These are phyloP conservation scores for Phytophthora palmivora DNA, from an alignment of 352 stramenopile genomes.

Conservation along the genomic window DNA sequence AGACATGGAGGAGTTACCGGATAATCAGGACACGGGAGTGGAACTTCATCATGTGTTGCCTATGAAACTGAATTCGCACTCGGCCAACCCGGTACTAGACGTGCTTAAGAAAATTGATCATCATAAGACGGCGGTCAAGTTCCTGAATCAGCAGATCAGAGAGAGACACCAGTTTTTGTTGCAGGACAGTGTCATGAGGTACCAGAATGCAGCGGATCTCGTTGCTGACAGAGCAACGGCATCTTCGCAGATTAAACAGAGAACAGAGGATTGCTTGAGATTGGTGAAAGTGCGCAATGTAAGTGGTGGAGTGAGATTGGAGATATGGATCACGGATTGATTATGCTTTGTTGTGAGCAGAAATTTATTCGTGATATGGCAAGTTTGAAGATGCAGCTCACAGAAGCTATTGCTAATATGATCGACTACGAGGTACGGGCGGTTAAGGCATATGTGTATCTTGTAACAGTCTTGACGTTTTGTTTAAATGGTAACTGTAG, in stretches of 20 bases:
- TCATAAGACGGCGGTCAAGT: constrained; percentile 70
- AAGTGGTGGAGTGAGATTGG: constrained; percentile 27
- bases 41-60: constrained; percentile 59
- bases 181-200: constrained; percentile 53
- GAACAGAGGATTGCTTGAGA: constrained; percentile 69
- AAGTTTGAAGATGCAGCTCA: constrained; percentile 61
- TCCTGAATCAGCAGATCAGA: constrained; percentile 64
- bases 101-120: constrained; percentile 86
- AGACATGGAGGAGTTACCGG: constrained; percentile 34
- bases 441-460: neutral
- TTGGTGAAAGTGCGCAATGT: constrained; percentile 83
- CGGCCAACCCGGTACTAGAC: constrained; percentile 76
- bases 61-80: constrained; percentile 81
- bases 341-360: constrained; percentile 35
- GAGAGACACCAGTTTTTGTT: constrained; percentile 68
- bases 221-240: constrained; percentile 57
- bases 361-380: constrained; percentile 70
- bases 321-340: neutral
- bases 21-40: constrained; percentile 36
- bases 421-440: constrained; percentile 66
- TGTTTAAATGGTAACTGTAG: constrained; percentile 33
- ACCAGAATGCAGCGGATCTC: constrained; percentile 61
- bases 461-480: constrained; percentile 1
- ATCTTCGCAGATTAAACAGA: constrained; percentile 56
- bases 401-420: constrained; percentile 58